Base-by-base conservation (phyloP, 352 stramenopile genomes). In the Blastocystis hominis region DNA sequence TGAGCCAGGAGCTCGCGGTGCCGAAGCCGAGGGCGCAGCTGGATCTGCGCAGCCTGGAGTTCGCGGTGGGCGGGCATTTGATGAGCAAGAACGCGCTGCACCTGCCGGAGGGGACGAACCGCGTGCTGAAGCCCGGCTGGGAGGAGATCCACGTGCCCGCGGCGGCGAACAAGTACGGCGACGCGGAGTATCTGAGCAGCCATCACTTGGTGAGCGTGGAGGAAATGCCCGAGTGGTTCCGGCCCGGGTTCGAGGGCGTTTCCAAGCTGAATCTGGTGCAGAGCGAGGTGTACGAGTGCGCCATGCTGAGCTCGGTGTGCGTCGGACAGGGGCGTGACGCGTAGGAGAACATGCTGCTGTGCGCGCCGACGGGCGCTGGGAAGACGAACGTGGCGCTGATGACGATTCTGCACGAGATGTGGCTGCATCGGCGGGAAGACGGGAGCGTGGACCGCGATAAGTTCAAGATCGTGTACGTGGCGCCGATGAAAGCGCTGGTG, bases 381-480 rank as follows among this genome's bases (percentile, higher is more conserved):
- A 99, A 99, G 90, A 99, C 97, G 17, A 98, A 98, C 89, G 95
- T 98, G 36, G 96, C 96, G 0, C 96, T 98, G 92, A 91, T 99
- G 61, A 96, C 95, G 24, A 99, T 99, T 89, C 91, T 99, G 10
- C 96, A 98, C 87, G 94, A 98, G 88, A 93, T 99, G 13, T 96
- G 96, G 81, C 96, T 98, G 89, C 96, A 94, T 90, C 88, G 91
- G 17, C 66, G 24, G 42, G 63, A 92, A 89, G 87, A 46, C 30
- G 55, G 76, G 3, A 90, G 92, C 17, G 95, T 98, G 86, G 95
- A 98, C 90, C 79, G 97, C 24, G 93, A 95, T 53, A 93, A 93
- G 20, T 98, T 99, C 90, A 99, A 99, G 91, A 98, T 99, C 89
- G 96, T 99, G 46, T 99, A 99, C 81, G 95, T 99, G 50, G 97